Conservation (phyloP, 441 rosid species). For the Euphorbia celastroides region DNA sequence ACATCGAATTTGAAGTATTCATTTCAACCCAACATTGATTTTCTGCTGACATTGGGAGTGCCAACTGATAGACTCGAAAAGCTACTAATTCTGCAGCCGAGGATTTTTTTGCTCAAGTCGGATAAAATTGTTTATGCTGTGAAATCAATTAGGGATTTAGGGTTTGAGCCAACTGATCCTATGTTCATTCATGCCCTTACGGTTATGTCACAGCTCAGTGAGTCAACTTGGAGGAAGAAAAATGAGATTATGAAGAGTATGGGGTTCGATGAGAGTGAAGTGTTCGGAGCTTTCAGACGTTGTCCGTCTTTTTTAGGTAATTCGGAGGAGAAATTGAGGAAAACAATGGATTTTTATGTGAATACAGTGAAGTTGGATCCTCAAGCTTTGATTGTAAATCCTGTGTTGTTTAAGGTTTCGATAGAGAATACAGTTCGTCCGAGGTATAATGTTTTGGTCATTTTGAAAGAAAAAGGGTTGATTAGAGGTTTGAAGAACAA, state of each 20-base stretch:
- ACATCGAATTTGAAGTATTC: background rate
- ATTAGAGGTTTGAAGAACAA: background rate
- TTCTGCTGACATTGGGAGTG: background rate
- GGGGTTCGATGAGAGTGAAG: slow-evolving; percentile 24
- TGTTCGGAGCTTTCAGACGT: slow-evolving; percentile 14
- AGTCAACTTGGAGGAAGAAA: slow-evolving; percentile 19
- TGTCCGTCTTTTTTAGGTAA: slow-evolving; percentile 14
- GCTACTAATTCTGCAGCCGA: background rate
- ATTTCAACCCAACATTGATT: background rate
- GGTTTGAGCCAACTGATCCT: slow-evolving; percentile 4
- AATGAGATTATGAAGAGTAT: slow-evolving; percentile 22
- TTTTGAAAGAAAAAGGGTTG: slow-evolving; percentile 23
- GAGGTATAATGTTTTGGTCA: background rate
- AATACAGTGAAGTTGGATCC: slow-evolving; percentile 12
- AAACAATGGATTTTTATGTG: background rate
- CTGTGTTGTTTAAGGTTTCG: background rate
- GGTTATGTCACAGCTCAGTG: background rate
- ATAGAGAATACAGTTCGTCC: background rate
- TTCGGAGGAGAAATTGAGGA: slow-evolving; percentile 22
- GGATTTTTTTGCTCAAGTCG: background rate
- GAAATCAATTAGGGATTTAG: slow-evolving; percentile 11
- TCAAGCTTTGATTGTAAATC: background rate
- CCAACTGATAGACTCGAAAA: background rate
- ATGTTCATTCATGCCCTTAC: slow-evolving; percentile 11
- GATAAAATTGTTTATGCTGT: slow-evolving; percentile 14